Evolutionary conservation across 768 basidiomycete species (phyloP).

Genomic region (Crassisporium funariophilum): DNA sequence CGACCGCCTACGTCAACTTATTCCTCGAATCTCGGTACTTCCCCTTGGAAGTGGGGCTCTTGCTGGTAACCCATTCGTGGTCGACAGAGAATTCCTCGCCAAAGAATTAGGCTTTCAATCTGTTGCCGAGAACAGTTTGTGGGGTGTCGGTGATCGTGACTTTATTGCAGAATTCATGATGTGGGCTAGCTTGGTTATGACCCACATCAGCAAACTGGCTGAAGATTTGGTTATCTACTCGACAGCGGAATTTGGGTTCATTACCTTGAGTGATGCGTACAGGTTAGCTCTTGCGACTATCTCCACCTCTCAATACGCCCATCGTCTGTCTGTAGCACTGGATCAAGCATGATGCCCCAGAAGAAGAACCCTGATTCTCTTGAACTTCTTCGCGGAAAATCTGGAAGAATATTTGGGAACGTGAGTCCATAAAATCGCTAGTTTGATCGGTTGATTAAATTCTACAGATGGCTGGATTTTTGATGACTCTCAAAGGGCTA

Average conservation of each 20-base stretch:
- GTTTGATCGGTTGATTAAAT: conserved; percentile 7
- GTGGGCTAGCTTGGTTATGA: conserved; percentile 93
- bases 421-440: conserved; percentile 41
- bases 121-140: conserved; percentile 94
- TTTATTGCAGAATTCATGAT: conserved; percentile 97
- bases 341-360: conserved; percentile 99
- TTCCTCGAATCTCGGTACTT: conserved; percentile 89
- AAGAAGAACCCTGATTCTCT: conserved; percentile 99
- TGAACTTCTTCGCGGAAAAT: conserved; percentile 93
- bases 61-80: conserved; percentile 93
- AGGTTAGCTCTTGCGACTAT: conserved; percentile 53
- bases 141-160: conserved; percentile 96
- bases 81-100: conserved; percentile 92
- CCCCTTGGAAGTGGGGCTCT: conserved; percentile 94
- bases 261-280: conserved; percentile 96
- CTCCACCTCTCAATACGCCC: neutral
- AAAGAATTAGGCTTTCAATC: conserved; percentile 87
- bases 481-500: conserved; percentile 96
- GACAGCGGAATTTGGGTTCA: conserved; percentile 95
- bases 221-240: conserved; percentile 98
- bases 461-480: conserved; percentile 90
- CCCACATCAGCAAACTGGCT: conserved; percentile 91
- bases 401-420: conserved; percentile 92
- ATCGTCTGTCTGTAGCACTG: conserved; percentile 61
- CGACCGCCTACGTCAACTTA: conserved; percentile 77